Base-by-base conservation (phyloP, 169 alveolate species). In the Haemoproteus tartakovskyi region DNA sequence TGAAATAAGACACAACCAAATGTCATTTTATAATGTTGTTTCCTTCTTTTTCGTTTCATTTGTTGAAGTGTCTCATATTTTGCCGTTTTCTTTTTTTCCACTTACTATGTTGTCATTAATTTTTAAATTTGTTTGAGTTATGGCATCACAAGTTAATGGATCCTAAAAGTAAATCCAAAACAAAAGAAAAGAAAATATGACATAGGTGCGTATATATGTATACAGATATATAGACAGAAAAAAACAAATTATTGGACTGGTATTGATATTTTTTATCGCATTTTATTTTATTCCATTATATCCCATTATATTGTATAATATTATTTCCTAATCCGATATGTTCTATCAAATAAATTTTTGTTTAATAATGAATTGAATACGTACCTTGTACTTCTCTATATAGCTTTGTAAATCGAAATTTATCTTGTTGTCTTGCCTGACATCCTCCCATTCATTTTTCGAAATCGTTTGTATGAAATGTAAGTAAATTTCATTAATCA, bases 41-140 rank as follows among this genome's bases (percentile, higher is more conserved):
- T 33, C 9, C 5, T 33, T 33, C 9, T 33, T 6, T 33, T 33
- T 33, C 9, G 9, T 33, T 33, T 33, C 5, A 6, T 33, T 33
- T n/a, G n/a, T n/a, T n/a, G n/a, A n/a, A n/a, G n/a, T n/a, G n/a
- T n/a, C n/a, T n/a, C 2, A 36, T 37, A 6, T 1, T 6, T 38
- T 18, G 2, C 18, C n/a, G 18, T 3, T 18, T 16, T 59, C 9
- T 19, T 46, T 60, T 60, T 43, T 18, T 3, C 37, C 8, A 6
- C 9, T 56, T 70, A 70, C 84, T 8, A 70, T 57, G 40, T 56
- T 70, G 24, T 70, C 84, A 47, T 45, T 70, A 22, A 70, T 70
- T 70, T 70, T 70, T 50, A 70, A 56, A 38, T 70, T 70, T n/a
- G 84, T 70, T 30, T 70, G 78, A 37, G 84, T 43, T 41, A 70